Conservation (phyloP, 179 eudicot genomes). For the Corrigiola litoralis region DNA sequence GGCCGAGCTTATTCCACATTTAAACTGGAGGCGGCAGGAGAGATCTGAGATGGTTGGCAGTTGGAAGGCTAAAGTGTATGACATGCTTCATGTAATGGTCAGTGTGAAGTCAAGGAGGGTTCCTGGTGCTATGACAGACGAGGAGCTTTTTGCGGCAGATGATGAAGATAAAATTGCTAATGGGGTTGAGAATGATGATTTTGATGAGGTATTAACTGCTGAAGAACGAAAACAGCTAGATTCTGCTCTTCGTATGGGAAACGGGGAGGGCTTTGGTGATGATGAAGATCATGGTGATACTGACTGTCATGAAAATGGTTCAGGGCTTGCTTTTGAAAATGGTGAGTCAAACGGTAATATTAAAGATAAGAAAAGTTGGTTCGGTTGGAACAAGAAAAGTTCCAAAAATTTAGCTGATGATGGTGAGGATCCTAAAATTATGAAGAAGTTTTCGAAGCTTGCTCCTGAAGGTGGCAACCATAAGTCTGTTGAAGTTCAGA, state of each 20-base stretch:
- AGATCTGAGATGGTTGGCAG: constrained; percentile 75
- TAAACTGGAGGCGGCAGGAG: constrained; percentile 90
- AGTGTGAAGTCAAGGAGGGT: constrained; percentile 92
- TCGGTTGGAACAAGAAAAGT: constrained; percentile 77
- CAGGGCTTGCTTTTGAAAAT: constrained; percentile 36
- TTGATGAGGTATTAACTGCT: constrained; percentile 74
- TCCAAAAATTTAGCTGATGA: constrained; percentile 50
- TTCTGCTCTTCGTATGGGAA: constrained; percentile 73
- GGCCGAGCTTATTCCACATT: constrained; percentile 78
- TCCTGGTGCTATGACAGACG: constrained; percentile 96
- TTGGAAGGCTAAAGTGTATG: constrained; percentile 93
- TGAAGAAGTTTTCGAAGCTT: constrained; percentile 65
- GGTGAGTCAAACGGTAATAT: constrained; percentile 41
- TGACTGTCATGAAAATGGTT: constrained; percentile 45
- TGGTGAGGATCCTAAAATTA: constrained; percentile 54
- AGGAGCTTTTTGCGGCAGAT: constrained; percentile 77
- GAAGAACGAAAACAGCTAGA: constrained; percentile 84
- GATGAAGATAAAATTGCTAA: constrained; percentile 51
- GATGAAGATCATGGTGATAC: constrained; percentile 51
- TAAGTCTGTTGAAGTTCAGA: constrained; percentile 37
- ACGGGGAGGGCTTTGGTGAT: constrained; percentile 49
- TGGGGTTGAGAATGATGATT: constrained; percentile 59
- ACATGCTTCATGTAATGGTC: constrained; percentile 87
- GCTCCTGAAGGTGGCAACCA: constrained; percentile 46
- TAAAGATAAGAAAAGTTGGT: constrained; percentile 87